Percentiles rank a stretch among this genome's conserved stretches.
Conservation (phyloP, 73 alveolate genomes). For the Halteria grandinella region DNA sequence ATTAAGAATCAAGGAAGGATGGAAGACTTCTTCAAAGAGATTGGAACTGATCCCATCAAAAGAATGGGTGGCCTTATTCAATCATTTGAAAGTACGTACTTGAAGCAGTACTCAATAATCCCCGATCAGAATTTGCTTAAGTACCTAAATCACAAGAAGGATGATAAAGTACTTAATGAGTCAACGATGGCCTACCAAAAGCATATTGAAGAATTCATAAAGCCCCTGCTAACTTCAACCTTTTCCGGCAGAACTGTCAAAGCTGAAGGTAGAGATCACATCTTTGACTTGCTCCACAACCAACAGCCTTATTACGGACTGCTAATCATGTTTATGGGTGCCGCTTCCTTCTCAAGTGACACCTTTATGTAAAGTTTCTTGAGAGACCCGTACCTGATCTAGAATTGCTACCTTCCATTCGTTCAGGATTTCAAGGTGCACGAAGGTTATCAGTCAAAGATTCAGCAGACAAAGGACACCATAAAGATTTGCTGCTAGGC, state of each 20-base stretch:
- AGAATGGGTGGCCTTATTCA: too few species aligned
- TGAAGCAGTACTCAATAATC: too few species aligned
- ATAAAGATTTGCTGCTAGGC: not conserved
- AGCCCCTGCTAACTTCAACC: not conserved
- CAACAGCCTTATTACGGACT: not conserved
- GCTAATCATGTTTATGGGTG: constrained; percentile 8
- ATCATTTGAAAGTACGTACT: too few species aligned
- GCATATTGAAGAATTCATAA: not conserved
- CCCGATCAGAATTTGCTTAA: too few species aligned
- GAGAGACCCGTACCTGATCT: not conserved
- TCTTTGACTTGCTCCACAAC: not conserved
- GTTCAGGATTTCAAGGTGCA: constrained; percentile 11
- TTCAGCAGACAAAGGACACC: constrained; percentile 1
- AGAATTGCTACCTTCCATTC: constrained; percentile 17
- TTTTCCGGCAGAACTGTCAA: constrained; percentile 12
- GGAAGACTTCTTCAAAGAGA: too few species aligned
- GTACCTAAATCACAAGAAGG: too few species aligned
- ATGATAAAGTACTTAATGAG: not conserved
- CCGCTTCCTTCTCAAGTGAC: constrained; percentile 11
- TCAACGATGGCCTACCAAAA: not conserved
- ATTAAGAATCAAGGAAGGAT: not conserved
- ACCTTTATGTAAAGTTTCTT: not conserved
- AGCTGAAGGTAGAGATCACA: not conserved
- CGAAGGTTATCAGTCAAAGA: constrained; percentile 1
- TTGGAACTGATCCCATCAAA: too few species aligned